phyloP scores from a whole-genome alignment of 306 rosid species.

The Delonix regia region DNA sequence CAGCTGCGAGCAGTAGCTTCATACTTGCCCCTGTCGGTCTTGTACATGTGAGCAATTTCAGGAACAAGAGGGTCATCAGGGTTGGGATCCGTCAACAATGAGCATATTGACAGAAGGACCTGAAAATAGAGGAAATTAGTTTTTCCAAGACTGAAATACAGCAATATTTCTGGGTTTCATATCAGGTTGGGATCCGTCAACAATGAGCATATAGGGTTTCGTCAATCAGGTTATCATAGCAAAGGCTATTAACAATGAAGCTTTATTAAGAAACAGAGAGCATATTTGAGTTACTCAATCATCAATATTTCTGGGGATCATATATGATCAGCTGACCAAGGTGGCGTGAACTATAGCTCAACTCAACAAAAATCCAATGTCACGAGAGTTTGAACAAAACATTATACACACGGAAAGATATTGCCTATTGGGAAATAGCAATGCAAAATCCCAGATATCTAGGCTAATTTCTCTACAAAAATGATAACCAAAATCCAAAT shows the following conservation, averaged over 20 bases:
- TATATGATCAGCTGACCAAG: neutral
- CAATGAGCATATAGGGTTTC: neutral
- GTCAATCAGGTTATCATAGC: neutral
- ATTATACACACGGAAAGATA: neutral
- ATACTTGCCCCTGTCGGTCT: slow-evolving; percentile 77
- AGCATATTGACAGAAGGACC: slow-evolving; percentile 90
- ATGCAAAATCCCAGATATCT: neutral
- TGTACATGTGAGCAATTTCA: slow-evolving; percentile 93
- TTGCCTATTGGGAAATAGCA: neutral
- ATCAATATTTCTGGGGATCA: neutral
- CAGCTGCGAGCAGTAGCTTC: slow-evolving; percentile 98
- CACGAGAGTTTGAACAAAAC: no score
- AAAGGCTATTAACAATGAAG: neutral
- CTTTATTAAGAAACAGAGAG: neutral
- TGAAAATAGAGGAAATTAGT: slow-evolving; percentile 41
- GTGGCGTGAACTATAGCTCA: neutral
- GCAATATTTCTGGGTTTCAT: no score
- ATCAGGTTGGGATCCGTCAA: no score
- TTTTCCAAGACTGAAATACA: neutral
- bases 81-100: slow-evolving; percentile 83
- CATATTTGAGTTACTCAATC: neutral
- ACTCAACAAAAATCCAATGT: neutral
- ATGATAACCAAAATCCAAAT: neutral
- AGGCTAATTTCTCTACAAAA: slow-evolving; percentile 3
- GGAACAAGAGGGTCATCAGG: slow-evolving; percentile 93